Evolutionary conservation across 2,329 filamentous ascomycete genomes (phyloP), one percentile per base, ranked within the genome.

Genomic region (Dactylellina parvicollis): DNA sequence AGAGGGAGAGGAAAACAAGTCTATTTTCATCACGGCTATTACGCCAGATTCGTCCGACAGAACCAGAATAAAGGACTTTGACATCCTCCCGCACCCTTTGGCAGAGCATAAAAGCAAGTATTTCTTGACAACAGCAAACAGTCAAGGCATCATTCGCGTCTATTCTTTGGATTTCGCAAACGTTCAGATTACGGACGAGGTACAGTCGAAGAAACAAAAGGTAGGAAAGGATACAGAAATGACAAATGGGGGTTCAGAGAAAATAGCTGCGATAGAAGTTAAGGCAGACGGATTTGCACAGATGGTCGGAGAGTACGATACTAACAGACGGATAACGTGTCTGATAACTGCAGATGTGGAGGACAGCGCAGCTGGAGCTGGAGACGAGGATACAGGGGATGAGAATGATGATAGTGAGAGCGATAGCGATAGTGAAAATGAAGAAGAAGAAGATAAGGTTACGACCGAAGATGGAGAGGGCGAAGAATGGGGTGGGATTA

Each of bases 11-110:
- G 90, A 90, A 38, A 86, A 87, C 77, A 84, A 83, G 60, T 80
- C 80, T 46, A 79, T 90, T 16, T 79, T 95, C 10, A 91, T 88
- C n/a, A 44, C 24, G 4, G 36, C 69, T 7, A 73, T 73, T 5
- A 87, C 93, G 77, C 80, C 98, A 9, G 84, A 86, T 28, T 85
- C 84, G 1, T 89, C 88, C 0, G 85, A 95, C 54, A 82, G 82
- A 1, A 86, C 87, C 9, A 88, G 95, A 56, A 88, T 98, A 80
- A 99, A 98, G 82, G 93, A 96, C 79, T 97, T 98, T 80, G 86
- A 88, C 70, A 82, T 92, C 10, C 70, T 84, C 1, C 64, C 79
- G 16, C 71, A 78, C 81, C 55, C 80, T 82, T 38, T 78, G 80
- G 42, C 78, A 79, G 20, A 79, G 82, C 75, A 76, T 81, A 67